Percentiles rank a stretch among this genome's conserved stretches.
Conservation (phyloP, 2,329 filamentous ascomycete genomes). For the Penicillium sp. region DNA sequence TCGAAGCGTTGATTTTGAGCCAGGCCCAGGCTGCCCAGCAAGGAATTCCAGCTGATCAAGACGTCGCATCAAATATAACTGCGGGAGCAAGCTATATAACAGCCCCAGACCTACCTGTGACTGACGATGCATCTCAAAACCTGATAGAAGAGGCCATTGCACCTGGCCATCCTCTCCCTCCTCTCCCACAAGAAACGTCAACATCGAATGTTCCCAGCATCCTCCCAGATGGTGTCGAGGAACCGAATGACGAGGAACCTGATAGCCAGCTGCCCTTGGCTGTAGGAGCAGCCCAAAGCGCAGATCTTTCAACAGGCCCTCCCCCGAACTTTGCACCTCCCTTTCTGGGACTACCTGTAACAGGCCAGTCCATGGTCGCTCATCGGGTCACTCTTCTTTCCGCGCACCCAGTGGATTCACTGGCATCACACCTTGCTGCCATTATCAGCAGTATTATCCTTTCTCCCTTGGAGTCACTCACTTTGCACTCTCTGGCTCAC, state of each 20-base stretch:
- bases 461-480: constrained; percentile 39
- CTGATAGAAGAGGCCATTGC: neutral
- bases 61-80: constrained; percentile 22
- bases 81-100: constrained; percentile 14
- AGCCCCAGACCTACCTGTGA: constrained; percentile 8
- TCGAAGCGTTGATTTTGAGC: constrained; percentile 34
- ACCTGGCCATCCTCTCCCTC: neutral
- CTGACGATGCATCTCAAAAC: constrained; percentile 6
- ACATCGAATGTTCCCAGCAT: constrained; percentile 19
- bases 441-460: constrained; percentile 37
- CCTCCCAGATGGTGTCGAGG: constrained; percentile 31
- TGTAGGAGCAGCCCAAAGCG: constrained; percentile 5
- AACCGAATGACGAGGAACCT: constrained; percentile 23
- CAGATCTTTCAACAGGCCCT: constrained; percentile 13
- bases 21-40: constrained; percentile 24
- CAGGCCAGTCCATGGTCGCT: constrained; percentile 14
- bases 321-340: constrained; percentile 17
- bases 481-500: constrained; percentile 37
- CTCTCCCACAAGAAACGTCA: constrained; percentile 9
- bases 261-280: constrained; percentile 11
- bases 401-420: constrained; percentile 39
- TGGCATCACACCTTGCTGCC: constrained; percentile 40
- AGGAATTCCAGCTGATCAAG: constrained; percentile 16
- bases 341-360: constrained; percentile 12
- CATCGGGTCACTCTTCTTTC: constrained; percentile 43